These are phyloP conservation scores for Apiosordaria backusii DNA, from an alignment of 495 filamentous ascomycete genomes.

Conservation along the genomic window DNA sequence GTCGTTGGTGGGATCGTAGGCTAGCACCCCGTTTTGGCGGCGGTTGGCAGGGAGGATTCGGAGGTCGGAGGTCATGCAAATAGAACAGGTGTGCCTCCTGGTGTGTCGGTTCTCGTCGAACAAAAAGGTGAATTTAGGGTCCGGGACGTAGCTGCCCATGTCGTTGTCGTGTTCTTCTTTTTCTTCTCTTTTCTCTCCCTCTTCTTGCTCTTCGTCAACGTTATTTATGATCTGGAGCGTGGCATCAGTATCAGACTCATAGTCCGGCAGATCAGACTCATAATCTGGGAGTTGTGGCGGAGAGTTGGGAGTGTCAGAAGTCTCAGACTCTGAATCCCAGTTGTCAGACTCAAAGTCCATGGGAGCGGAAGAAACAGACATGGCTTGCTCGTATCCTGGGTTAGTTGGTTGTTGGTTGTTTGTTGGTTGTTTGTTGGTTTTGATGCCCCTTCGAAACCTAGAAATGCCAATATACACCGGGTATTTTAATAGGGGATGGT, in stretches of 20 bases:
- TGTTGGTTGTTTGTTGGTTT: background rate
- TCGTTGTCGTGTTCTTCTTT: background rate
- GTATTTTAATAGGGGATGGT: background rate
- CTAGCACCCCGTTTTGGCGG: too few species aligned
- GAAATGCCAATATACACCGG: background rate
- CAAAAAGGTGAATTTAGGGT: constrained; percentile 14
- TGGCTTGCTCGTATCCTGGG: background rate
- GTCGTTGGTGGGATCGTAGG: background rate
- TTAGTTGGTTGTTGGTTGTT: background rate
- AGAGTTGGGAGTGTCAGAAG: too few species aligned
- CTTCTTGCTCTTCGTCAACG: too few species aligned
- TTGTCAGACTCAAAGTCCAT: background rate
- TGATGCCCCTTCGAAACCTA: background rate
- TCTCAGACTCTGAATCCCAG: background rate
- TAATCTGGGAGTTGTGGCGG: too few species aligned
- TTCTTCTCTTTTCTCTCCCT: background rate
- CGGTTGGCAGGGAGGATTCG: background rate
- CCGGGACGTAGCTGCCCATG: constrained; percentile 9
- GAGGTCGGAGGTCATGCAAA: constrained; percentile 13
- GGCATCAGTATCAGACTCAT: too few species aligned
- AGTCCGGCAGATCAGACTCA: too few species aligned
- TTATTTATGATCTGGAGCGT: too few species aligned
- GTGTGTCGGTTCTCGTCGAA: background rate
- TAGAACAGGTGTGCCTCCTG: constrained; percentile 4
- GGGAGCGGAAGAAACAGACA: background rate